These are phyloP conservation scores for Scleroderma citrinum DNA, from an alignment of 768 basidiomycete species.

Conservation along the genomic window DNA sequence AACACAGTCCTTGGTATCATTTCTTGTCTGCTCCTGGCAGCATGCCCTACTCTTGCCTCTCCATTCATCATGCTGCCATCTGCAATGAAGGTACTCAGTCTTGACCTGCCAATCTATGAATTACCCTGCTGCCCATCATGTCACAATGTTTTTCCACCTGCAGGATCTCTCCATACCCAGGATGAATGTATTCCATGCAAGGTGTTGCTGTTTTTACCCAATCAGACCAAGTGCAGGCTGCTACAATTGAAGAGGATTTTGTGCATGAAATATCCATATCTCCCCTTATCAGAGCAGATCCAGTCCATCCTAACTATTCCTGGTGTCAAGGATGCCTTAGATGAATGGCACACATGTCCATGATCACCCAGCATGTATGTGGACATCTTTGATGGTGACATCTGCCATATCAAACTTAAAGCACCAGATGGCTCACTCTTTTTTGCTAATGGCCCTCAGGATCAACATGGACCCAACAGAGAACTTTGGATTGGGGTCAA, in stretches of 20 bases:
- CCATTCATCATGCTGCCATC: background rate
- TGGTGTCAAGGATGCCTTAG: background rate
- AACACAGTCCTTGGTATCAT: constrained; percentile 14
- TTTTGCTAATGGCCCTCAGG: constrained; percentile 15
- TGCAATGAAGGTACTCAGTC: background rate
- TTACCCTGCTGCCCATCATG: background rate
- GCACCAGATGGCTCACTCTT: constrained; percentile 13
- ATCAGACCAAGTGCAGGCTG: background rate
- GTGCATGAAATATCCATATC: background rate
- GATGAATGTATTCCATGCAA: background rate
- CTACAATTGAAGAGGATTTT: background rate
- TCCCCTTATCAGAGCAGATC: background rate
- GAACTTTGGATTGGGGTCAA: constrained; percentile 27
- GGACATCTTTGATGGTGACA: background rate
- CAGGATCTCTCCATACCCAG: background rate
- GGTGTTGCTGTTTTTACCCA: background rate
- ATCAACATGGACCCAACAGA: constrained; percentile 8
- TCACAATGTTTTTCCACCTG: background rate
- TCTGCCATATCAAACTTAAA: background rate
- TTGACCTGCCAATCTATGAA: background rate
- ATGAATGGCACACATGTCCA: background rate
- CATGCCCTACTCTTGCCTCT: background rate
- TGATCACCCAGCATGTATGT: background rate
- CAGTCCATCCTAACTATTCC: background rate
- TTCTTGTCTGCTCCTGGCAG: constrained; percentile 3